phyloP scores from a whole-genome alignment of 768 basidiomycete genomes.

The Scleroderma citrinum region DNA sequence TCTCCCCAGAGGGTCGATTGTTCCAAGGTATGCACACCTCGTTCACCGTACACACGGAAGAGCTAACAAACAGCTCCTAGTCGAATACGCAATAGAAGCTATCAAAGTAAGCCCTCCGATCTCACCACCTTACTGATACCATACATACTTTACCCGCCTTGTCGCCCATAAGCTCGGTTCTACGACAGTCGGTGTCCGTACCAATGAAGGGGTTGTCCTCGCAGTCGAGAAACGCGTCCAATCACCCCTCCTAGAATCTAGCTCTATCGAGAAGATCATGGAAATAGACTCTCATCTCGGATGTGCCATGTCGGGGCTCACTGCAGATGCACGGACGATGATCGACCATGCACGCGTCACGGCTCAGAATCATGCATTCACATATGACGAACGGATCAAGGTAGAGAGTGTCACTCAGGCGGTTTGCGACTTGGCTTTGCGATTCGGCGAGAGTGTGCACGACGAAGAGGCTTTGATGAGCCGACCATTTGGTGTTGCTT shows the following conservation, averaged over 20 bases:
- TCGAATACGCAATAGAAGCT: conserved; percentile 99
- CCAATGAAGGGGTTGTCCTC: conserved; percentile 84
- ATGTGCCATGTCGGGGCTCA: conserved; percentile 96
- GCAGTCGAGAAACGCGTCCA: conserved; percentile 99
- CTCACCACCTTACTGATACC: not conserved
- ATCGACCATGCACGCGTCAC: conserved; percentile 99
- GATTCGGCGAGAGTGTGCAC: conserved; percentile 98
- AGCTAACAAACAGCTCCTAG: conserved; percentile 36
- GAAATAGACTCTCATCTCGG: conserved; percentile 96
- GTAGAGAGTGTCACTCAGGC: conserved; percentile 98
- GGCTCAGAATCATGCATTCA: conserved; percentile 91
- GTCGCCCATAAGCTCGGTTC: conserved; percentile 75
- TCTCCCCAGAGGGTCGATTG: conserved; percentile 95
- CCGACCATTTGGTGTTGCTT: conserved; percentile 95
- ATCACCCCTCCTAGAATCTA: conserved; percentile 90
- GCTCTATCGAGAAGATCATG: conserved; percentile 99
- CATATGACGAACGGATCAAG: conserved; percentile 94
- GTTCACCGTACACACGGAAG: not conserved
- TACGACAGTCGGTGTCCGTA: conserved; percentile 93
- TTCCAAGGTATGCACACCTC: conserved; percentile 77
- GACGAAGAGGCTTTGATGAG: conserved; percentile 99
- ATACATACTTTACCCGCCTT: conserved; percentile 1
- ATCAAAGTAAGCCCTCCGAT: conserved; percentile 68
- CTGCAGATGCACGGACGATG: conserved; percentile 98
- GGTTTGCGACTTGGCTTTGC: conserved; percentile 92